Evolutionary conservation across 1,139 yeast species (phyloP), one percentile per base, ranked within the genome.

Genomic region (Protomyces arabidopsidicola): DNA sequence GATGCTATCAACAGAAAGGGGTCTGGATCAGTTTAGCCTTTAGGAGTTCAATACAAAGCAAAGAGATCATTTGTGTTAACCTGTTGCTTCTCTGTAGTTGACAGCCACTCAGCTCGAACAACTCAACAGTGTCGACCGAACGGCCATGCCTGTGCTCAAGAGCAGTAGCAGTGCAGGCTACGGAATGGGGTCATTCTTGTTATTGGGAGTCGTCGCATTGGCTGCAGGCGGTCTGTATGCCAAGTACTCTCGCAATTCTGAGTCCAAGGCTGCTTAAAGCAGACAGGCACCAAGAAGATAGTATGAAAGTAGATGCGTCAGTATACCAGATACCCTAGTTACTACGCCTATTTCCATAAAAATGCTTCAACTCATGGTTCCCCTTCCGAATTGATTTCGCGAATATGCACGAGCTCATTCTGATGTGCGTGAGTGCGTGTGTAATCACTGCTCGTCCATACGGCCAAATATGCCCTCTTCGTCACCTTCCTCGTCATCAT

Each of bases 401-500:
- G 31, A 27, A 27, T 27, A 27, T 27, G 31, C 31, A 27, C 6
- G 31, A 27, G 31, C 31, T 8, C 31, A 3, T 27, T 5, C 31
- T 27, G 31, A 27, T 24, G 27, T 3, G 27, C 5, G 27, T 24
- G 27, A 4, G 4, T 27, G 31, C 6, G 31, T 24, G 31, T 12
- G 42, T 36, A n/a, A 1, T 42, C 18, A 42, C 22, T 42, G 48
- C 48, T 58, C 56, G 18, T 58, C 62, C 62, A 58, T 58, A 3
- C 62, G 45, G 12, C 62, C 62, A 45, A 58, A 58, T 36, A 58
- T 58, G n/a, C 53, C 61, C 39, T 57, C 55, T 12, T 56, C 61
- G n/a, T 58, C 62, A 24, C 53, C 62, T 20, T 58, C 62, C 34
- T 58, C 61, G 3, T 58, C 62, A 38, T 58, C 62, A 18, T 58